Evolutionary conservation across 2,329 filamentous ascomycete genomes (phyloP), one percentile per base, ranked within the genome.

Genomic region (Trichoderma sp.): DNA sequence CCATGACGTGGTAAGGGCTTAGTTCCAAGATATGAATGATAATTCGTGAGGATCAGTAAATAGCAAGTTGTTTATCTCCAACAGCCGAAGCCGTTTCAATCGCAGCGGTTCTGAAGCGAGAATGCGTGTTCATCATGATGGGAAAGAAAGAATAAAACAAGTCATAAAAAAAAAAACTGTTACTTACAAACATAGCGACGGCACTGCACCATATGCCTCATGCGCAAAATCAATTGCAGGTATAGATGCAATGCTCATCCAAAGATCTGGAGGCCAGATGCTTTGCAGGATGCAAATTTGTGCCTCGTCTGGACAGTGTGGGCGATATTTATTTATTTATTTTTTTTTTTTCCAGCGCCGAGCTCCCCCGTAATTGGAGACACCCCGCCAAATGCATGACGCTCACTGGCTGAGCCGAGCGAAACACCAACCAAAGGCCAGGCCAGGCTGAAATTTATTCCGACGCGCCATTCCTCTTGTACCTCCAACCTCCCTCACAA

Each of bases 61-160:
- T 79, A 78, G 83, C 82, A 80, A 78, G 76, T 78, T 83, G 70
- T 80, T 53, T 79, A 82, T 84, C 83, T 84, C 74, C 57, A 81
- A 81, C 82, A 81, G 81, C 76, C 57, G 28, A 34, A 80, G 79
- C 82, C 79, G 81, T 79, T 81, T 85, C 82, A 84, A 83, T 82
- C 83, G 83, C 83, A 85, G 83, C 83, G 83, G 83, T 85, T 84
- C 83, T 85, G 82, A 84, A 82, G 81, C 81, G 81, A 82, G 73
- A 76, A 79, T 81, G 81, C 81, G 76, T 79, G 68, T 76, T 84
- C 82, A 85, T 85, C 83, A 85, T 81, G 62, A 65, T 61, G 50
- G 12, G 72, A 76, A 70, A 63, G 28, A 62, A 32, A 61, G 26
- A 32, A 17, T 20, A 67, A 68, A 5, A 28, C 5, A 28, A 28